Evolutionary conservation across 2,329 filamentous ascomycete species (phyloP).

Genomic region (Sarocladiaceae sp.): DNA sequence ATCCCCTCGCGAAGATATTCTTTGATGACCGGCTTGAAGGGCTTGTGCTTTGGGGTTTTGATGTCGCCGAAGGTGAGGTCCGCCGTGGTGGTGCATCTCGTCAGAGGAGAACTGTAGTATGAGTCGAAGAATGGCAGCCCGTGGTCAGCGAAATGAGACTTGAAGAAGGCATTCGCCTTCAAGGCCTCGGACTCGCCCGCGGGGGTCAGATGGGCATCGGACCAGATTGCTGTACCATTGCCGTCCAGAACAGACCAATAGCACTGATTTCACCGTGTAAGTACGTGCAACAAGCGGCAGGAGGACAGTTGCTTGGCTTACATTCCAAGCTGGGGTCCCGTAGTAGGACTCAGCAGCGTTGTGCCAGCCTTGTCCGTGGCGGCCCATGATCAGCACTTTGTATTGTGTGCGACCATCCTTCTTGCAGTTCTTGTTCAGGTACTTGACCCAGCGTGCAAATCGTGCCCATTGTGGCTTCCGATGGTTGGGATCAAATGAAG

Average conservation of each 20-base stretch:
- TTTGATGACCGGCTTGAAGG: conserved; percentile 58
- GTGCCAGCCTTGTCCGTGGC: conserved; percentile 66
- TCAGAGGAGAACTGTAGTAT: conserved; percentile 63
- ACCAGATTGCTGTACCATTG: conserved; percentile 59
- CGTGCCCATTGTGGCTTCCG: conserved; percentile 59
- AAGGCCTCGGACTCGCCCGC: conserved; percentile 53
- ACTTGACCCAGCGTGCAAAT: conserved; percentile 54
- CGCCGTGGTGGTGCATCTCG: conserved; percentile 59
- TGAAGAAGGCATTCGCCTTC: conserved; percentile 57
- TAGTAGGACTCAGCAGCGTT: conserved; percentile 62
- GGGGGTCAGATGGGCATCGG: conserved; percentile 58
- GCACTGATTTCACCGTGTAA: conserved; percentile 32
- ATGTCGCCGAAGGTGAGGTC: conserved; percentile 56
- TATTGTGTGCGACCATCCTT: conserved; percentile 47
- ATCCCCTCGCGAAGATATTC: conserved; percentile 64
- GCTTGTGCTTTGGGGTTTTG: conserved; percentile 40
- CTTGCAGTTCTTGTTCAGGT: conserved; percentile 40
- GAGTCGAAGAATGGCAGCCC: conserved; percentile 57
- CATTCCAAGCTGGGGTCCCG: conserved; percentile 66
- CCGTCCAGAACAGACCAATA: conserved; percentile 64
- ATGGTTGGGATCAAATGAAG: conserved; percentile 29
- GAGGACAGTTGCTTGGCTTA: conserved; percentile 27
- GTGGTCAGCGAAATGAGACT: conserved; percentile 41
- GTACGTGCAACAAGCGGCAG: not conserved
- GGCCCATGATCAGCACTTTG: conserved; percentile 64